Conservation (phyloP, 2,329 filamentous ascomycete species). For the Colletotrichum costaricense region DNA sequence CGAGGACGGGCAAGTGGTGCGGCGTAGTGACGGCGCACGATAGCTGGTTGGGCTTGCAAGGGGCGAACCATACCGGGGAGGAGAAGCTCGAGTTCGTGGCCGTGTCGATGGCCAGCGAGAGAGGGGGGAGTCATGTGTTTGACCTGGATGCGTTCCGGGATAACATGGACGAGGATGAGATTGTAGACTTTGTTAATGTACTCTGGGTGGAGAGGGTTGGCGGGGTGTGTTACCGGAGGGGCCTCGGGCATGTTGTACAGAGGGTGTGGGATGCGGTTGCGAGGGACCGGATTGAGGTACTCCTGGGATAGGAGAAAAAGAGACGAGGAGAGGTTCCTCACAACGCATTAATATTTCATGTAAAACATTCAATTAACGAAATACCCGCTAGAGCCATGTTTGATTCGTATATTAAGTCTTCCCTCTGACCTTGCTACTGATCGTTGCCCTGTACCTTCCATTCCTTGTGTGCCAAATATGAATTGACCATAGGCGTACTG, state of each 20-base stretch:
- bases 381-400: too few relatives aligned
- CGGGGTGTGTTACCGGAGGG: conserved; percentile 53
- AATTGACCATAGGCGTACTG: too few relatives aligned
- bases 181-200: conserved; percentile 58
- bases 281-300: conserved; percentile 52
- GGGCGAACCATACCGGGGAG: conserved; percentile 58
- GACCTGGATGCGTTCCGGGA: conserved; percentile 53
- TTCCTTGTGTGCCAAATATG: too few relatives aligned
- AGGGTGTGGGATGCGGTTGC: conserved; percentile 54
- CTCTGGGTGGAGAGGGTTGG: conserved; percentile 59
- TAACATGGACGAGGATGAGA: conserved; percentile 53
- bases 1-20: conserved; percentile 49
- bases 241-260: conserved; percentile 55
- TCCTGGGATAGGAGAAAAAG: conserved; percentile 51
- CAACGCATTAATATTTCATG: too few relatives aligned
- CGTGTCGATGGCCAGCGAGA: conserved; percentile 53
- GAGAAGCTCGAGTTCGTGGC: conserved; percentile 55
- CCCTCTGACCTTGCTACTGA: too few relatives aligned
- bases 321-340: too few relatives aligned
- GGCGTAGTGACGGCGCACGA: conserved; percentile 57
- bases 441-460: too few relatives aligned
- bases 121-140: conserved; percentile 39
- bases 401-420: too few relatives aligned
- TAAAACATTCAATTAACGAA: too few relatives aligned
- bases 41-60: conserved; percentile 57